Percentiles rank a stretch among this genome's conserved stretches.
Evolutionary conservation across 2,329 filamentous ascomycete species (phyloP).

Genomic region (Hypoxylon sp.): DNA sequence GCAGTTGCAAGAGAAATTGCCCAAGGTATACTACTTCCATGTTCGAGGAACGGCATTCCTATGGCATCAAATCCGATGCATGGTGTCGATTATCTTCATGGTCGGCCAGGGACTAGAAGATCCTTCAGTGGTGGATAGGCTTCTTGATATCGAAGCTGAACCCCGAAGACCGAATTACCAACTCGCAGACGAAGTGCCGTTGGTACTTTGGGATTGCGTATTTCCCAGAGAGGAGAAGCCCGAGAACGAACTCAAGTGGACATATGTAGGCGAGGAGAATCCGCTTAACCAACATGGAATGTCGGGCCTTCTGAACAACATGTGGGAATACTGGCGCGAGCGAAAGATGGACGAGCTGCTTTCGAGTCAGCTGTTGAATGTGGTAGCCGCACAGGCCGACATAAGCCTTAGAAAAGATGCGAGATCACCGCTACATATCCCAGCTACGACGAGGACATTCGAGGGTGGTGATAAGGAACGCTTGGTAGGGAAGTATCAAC

Average conservation of each 20-base stretch:
- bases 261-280: constrained; percentile 76
- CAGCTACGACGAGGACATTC: constrained; percentile 54
- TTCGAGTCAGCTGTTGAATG: constrained; percentile 75
- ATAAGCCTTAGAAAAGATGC: constrained; percentile 32
- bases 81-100: constrained; percentile 91
- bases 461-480: constrained; percentile 64
- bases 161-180: constrained; percentile 85
- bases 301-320: constrained; percentile 72
- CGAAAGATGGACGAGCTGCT: constrained; percentile 91
- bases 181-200: constrained; percentile 88
- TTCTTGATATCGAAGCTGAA: constrained; percentile 76
- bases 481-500: constrained; percentile 62
- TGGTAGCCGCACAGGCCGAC: constrained; percentile 55
- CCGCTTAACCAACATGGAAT: constrained; percentile 69
- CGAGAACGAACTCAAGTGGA: constrained; percentile 74
- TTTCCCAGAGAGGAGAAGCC: constrained; percentile 68
- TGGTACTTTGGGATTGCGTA: constrained; percentile 96
- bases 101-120: constrained; percentile 87
- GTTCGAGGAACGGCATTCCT: constrained; percentile 92
- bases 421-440: constrained; percentile 24
- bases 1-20: constrained; percentile 42
- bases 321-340: constrained; percentile 86
- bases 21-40: constrained; percentile 86
- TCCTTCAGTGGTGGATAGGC: constrained; percentile 73
- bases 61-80: constrained; percentile 97